Evolutionary conservation across 1,284 basidiomycete species (phyloP), one percentile per base, ranked within the genome.

Genomic region (Ustilago trichophora): DNA sequence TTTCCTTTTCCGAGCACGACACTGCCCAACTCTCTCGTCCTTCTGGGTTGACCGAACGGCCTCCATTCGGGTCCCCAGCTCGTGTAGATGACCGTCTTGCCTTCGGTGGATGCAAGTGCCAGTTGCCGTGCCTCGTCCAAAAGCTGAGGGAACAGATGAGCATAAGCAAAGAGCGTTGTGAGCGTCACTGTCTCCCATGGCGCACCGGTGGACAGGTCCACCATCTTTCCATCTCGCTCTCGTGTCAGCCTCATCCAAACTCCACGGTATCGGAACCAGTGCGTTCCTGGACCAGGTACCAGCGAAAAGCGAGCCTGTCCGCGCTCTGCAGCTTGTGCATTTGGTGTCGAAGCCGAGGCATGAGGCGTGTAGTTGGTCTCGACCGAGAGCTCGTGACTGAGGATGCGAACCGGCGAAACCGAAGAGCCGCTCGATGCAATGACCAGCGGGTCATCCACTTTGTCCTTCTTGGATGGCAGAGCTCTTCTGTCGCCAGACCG

Each of bases 171-270:
- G 32, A 99, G 87, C 0, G 96, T 91, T 3, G 94, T 98, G 33
- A 99, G 85, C 25, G 91, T 96, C 35, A 98, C 88, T 0, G 95
- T 98, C 83, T 99, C 96, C 93, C 95, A 98, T 45, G 96, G 96
- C 6, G 88, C 88, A 3, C 94, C 94, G 1, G 91, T 91, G 83
- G 91, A 90, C 26, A 95, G 85, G 77, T 95, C 91, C 85, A 95
- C 91, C 52, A 95, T 89, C 74, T 77, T 74, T 42, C 73, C 76
- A 38, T 92, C 91, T 22, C 84, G 91, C 82, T 98, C 93, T 44
- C 96, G 88, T 83, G 97, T 93, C 21, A 72, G 41, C 7, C 97
- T 93, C 85, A 97, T 92, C 96, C 95, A 98, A 19, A 92, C 90
- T 4, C 90, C 89, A 27, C 85, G 83, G 82, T 96, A 98, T 54